Evolutionary conservation across 1,139 yeast species (phyloP), one percentile per base, ranked within the genome.

Genomic region (Geotrichum histeridarum): DNA sequence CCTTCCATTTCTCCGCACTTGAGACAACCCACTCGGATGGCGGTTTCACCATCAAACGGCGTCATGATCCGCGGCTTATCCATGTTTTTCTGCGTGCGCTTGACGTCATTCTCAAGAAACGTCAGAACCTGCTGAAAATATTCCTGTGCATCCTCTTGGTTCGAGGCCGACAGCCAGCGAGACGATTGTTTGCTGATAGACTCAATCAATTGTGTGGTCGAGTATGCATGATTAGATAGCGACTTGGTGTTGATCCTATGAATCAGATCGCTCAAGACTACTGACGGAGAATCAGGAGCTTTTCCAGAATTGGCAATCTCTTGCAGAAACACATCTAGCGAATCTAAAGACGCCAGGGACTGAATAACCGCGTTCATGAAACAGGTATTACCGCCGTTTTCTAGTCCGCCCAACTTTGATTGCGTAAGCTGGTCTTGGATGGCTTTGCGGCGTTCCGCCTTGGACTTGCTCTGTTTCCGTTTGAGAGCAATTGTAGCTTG

Each of bases 111-210:
- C 67, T 89, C 97, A 51, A 89, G 73, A 52, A 86, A 80, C 45
- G 79, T 77, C 77, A 89, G 77, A 2, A 89, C 79, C 59, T 86
- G 80, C 67, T 89, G 96, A 71, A 89, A 89, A 64, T 88, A 89
- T 67, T 89, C 97, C 69, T 90, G 96, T 0, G 96, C 96, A 70
- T 89, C 97, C 68, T 89, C 96, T 70, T 89, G 97, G 64, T 86
- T 88, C 65, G 87, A 87, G 27, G 27, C 3, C 0, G 96, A 93
- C 48, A 82, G 71, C 64, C 89, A 82, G 59, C 89, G 78, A 65
- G 84, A 83, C 6, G 44, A 12, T 0, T 91, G 86, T 64, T 85
- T 84, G 3, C 88, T 84, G 85, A 89, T 83, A 17, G 82, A 80
- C 64, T 79, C 81, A 57, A 88, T 72, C 50, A 89, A 73, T 17